Evolutionary conservation across 257 asterid genomes (phyloP), one percentile per base, ranked within the genome.

Genomic region (Solanum clarkiae): DNA sequence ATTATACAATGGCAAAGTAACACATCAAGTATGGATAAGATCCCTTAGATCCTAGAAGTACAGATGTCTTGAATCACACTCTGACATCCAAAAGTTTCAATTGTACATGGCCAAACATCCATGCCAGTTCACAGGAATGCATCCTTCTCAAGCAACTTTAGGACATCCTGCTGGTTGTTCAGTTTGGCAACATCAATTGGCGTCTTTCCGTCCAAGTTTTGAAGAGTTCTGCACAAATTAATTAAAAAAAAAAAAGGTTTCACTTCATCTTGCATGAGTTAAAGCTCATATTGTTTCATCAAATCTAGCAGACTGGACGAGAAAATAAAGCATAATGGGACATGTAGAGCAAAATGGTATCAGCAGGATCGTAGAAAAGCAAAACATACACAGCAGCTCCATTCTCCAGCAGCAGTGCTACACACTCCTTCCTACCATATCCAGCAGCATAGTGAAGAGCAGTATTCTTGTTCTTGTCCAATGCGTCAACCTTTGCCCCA

Each of bases 391-490:
- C 99, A 47, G 99, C 99, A 36, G 99, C 99, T 6, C 99, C 99
- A 45, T 93, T 93, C 82, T 95, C 96, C 80, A 97, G 92, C 66
- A 97, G 92, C 84, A 97, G 98, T 84, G 94, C 98, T 26, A 97
- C 99, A 22, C 99, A 97, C 26, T 97, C 99, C 93, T 95, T 97
- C 86, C 95, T 90, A 80, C 99, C 99, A 86, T 97, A 97, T 66
- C 99, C 99, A 17, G 99, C 99, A 13, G 99, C 99, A 84, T 97
- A 97, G 85, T 97, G 99, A 72, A 97, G 99, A 79, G 99, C 97
- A 54, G 99, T 95, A 92, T 97, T 97, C 94, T 97, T 97, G 75
- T 95, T 97, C 92, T 94, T 94, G 86, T 97, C 99, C 93, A 97
- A 89, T 69, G 93, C 95, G 84, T 97, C 97, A 75, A 94, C 99